Evolutionary conservation across 805 yeast species (phyloP).

Genomic region (Lipomyces yamanashiensis): DNA sequence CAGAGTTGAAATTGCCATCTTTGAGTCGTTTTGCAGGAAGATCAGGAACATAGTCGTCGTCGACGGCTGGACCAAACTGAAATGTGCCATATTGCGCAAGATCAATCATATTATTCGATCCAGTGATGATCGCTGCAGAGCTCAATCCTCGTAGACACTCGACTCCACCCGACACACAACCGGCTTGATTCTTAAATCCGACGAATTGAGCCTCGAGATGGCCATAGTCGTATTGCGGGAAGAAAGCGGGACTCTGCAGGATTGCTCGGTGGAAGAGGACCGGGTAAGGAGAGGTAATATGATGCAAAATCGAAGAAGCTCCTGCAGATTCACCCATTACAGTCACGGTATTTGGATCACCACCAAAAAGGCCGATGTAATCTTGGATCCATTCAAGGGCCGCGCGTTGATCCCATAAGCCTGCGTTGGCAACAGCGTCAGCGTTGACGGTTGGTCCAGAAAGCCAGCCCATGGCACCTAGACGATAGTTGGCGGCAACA

Average conservation of each 20-base stretch:
- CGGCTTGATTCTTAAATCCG: conserved; percentile 11
- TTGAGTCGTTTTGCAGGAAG: conserved; percentile 24
- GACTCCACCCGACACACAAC: conserved; percentile 15
- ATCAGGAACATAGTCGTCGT: conserved; percentile 17
- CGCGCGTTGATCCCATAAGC: conserved; percentile 46
- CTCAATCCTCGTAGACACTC: conserved; percentile 16
- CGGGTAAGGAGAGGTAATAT: conserved; percentile 38
- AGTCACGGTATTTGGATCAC: conserved; percentile 46
- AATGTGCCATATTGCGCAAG: conserved; percentile 25
- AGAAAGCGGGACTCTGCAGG: conserved; percentile 24
- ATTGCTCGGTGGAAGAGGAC: conserved; percentile 28
- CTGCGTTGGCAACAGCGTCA: conserved; percentile 44
- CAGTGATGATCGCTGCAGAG: not conserved
- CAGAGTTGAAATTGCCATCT: conserved; percentile 4
- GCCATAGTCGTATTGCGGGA: conserved; percentile 26
- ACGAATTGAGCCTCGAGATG: conserved; percentile 12
- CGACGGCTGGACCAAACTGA: conserved; percentile 31
- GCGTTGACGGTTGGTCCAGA: conserved; percentile 39
- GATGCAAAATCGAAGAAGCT: conserved; percentile 45
- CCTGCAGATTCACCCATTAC: conserved; percentile 50
- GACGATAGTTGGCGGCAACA: conserved; percentile 34
- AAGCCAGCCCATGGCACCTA: conserved; percentile 47
- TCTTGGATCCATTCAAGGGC: conserved; percentile 47
- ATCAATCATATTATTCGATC: not conserved
- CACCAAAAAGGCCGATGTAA: conserved; percentile 47